A percentile compares a stretch with the other conserved stretches of the same genome.
Conservation (phyloP, 1,284 basidiomycete species). For the Moesziomyces globuligerus region DNA sequence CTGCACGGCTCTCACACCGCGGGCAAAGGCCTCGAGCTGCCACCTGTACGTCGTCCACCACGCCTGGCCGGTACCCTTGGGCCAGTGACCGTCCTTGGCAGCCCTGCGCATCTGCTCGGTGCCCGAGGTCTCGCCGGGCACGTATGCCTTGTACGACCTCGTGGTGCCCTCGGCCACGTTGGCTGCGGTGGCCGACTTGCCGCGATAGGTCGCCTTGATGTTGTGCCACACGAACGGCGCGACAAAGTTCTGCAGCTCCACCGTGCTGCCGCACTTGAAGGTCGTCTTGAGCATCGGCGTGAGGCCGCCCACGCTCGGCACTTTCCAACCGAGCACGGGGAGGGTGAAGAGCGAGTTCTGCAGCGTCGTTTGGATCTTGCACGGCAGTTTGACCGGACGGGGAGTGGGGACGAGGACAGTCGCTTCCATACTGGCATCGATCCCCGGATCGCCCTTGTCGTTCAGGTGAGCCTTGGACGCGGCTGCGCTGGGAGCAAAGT, state of each 20-base stretch:
- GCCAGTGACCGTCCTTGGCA: constrained; percentile 52
- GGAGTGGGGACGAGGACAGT: constrained; percentile 48
- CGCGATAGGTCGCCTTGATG: constrained; percentile 42
- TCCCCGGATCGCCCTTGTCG: constrained; percentile 36
- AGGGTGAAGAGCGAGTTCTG: constrained; percentile 11
- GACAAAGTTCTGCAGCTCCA: constrained; percentile 47
- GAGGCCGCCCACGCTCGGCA: constrained; percentile 9
- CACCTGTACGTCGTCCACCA: constrained; percentile 57
- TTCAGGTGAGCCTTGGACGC: constrained; percentile 39
- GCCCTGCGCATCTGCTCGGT: constrained; percentile 49
- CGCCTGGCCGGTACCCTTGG: constrained; percentile 38
- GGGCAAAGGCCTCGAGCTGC: constrained; percentile 51
- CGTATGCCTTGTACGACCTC: constrained; percentile 35
- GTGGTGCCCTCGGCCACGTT: constrained; percentile 25
- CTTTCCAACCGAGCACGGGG: constrained; percentile 13
- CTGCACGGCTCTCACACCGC: constrained; percentile 29
- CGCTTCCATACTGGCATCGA: constrained; percentile 36
- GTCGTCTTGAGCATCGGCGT: constrained; percentile 25
- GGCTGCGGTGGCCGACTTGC: constrained; percentile 16
- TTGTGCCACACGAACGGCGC: constrained; percentile 46
- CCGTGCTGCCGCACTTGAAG: constrained; percentile 41
- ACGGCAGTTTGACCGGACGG: constrained; percentile 44
- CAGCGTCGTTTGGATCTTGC: constrained; percentile 39
- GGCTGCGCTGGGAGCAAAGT: constrained; percentile 20
- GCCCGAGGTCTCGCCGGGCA: constrained; percentile 24